phyloP scores from a whole-genome alignment of 768 basidiomycete genomes.

The Mycena galericulata region DNA sequence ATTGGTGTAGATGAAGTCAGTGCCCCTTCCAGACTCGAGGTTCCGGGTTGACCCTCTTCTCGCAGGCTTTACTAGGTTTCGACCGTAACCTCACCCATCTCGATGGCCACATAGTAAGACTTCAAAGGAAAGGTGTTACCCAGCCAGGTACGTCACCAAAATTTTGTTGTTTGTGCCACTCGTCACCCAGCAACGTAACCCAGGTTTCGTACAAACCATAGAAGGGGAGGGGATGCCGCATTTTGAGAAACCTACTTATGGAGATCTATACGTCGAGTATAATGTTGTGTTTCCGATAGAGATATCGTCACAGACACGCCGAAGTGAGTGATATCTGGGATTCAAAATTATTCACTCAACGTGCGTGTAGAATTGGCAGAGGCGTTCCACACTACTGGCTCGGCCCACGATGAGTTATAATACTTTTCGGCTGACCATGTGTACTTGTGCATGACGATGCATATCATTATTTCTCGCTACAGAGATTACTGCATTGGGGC shows the following conservation, averaged over 20 bases:
- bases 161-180: not conserved
- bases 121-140: conserved; percentile 84
- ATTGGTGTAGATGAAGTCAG: conserved; percentile 92
- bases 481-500: not conserved
- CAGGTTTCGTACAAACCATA: conserved; percentile 88
- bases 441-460: conserved; percentile 29
- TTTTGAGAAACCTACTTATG: conserved; percentile 69
- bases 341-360: conserved; percentile 3
- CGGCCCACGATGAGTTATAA: conserved; percentile 58
- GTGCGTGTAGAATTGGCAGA: conserved; percentile 61
- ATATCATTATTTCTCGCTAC: conserved; percentile 39
- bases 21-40: conserved; percentile 8
- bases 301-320: conserved; percentile 73
- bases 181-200: not conserved
- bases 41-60: conserved; percentile 14
- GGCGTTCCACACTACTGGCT: conserved; percentile 59
- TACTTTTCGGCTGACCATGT: conserved; percentile 30
- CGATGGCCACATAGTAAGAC: conserved; percentile 82
- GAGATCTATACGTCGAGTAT: conserved; percentile 94
- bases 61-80: conserved; percentile 96
- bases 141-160: conserved; percentile 77
- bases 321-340: conserved; percentile 68
- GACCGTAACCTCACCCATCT: conserved; percentile 91
- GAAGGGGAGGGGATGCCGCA: conserved; percentile 92
- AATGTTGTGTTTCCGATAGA: conserved; percentile 88